These are phyloP conservation scores for Aspergillus baeticus DNA, from an alignment of 495 filamentous ascomycete species.

Conservation along the genomic window DNA sequence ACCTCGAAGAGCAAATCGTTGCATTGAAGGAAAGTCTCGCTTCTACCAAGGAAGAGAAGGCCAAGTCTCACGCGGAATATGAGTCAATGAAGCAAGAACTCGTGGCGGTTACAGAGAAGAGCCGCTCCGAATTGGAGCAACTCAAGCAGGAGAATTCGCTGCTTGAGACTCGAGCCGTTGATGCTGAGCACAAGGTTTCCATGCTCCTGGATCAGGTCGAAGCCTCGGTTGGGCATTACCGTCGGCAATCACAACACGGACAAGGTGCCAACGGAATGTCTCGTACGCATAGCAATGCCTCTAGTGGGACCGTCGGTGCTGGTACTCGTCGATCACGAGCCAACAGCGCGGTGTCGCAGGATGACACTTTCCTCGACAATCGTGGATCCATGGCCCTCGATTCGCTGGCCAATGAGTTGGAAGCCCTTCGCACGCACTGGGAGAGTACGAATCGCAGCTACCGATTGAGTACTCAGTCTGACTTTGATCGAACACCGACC, in stretches of 20 bases:
- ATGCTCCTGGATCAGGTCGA: constrained; percentile 93
- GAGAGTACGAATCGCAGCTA: constrained; percentile 94
- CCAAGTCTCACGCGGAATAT: constrained; percentile 54
- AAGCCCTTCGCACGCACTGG: constrained; percentile 86
- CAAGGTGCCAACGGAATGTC: constrained; percentile 40
- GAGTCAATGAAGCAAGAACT: constrained; percentile 61
- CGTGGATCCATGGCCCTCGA: constrained; percentile 87
- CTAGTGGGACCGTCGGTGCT: constrained; percentile 37
- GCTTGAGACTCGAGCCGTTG: constrained; percentile 77
- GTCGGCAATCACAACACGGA: constrained; percentile 68
- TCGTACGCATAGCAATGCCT: constrained; percentile 46
- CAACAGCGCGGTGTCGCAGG: constrained; percentile 49
- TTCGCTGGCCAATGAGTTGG: constrained; percentile 86
- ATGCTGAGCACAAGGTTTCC: constrained; percentile 90
- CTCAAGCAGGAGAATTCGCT: constrained; percentile 76
- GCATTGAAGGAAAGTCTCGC: constrained; percentile 66
- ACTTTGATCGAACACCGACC: constrained; percentile 70
- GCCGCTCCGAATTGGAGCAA: constrained; percentile 70
- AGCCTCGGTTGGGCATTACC: constrained; percentile 89
- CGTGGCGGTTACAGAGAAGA: constrained; percentile 50
- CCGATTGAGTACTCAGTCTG: constrained; percentile 78
- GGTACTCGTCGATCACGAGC: constrained; percentile 35
- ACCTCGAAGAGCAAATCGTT: constrained; percentile 70
- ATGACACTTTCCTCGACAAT: constrained; percentile 62
- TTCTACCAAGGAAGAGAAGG: constrained; percentile 63